Evolutionary conservation across 208 protist genomes (phyloP), one percentile per base, ranked within the genome.

Genomic region (Herpetomonas tarakana): DNA sequence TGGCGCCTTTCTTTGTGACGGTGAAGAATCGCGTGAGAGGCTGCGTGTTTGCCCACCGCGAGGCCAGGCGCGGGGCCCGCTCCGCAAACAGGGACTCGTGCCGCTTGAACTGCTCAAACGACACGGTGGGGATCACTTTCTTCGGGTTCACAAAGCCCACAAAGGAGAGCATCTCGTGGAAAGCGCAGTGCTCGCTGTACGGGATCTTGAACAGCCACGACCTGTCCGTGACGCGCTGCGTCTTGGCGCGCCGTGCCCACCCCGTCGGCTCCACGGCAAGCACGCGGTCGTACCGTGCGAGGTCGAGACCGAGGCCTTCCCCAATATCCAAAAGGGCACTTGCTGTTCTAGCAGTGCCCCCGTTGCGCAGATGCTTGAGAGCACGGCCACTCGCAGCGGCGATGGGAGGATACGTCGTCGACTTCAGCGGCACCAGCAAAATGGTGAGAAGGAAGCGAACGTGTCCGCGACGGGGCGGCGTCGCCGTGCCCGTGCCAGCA

Each of bases 141-240:
- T 27, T 35, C 0, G 90, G 90, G 68, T 94, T 92, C 7, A 93
- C 44, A 49, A 85, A 74, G 35, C 30, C 60, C 3, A 94, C 87
- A 74, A 96, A 96, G 24, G 74, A 58, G 14, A 92, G 28, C 60
- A 96, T 69, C 62, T 96, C 90, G 7, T 72, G 53, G 65, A 96
- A 94, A 54, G 74, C 80, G 62, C 81, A 81, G 78, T 96, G 90
- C 62, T 96, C 90, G 54, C 85, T 93, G 62, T 96, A 96, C 6
- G 90, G 87, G 1, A 96, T 67, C 25, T 71, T 58, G 9, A 95
- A 63, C 24, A 85, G 49, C 18, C 57, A 74, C 9, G 77, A 31
- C 30, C 56, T 56, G 2, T 65, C 56, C 9, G 56, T 70, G 18
- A 91, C 50, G 3, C 24, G 46, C 29, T 64, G 52, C 31, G 52